Evolutionary conservation across 2,329 filamentous ascomycete species (phyloP).

Genomic region (Aspergillus sergii): DNA sequence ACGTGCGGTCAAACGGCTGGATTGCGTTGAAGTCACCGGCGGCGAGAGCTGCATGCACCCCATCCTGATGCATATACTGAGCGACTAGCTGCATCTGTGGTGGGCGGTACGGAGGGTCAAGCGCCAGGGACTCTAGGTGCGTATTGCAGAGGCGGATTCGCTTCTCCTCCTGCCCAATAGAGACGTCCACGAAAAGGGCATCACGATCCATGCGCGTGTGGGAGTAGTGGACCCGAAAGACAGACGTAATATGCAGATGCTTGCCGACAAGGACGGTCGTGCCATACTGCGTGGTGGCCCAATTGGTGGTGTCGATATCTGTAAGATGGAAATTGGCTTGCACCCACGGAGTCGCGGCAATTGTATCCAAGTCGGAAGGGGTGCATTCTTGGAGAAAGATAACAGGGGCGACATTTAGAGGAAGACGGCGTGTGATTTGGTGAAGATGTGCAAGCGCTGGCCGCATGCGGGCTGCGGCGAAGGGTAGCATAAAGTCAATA

Average conservation of each 20-base stretch:
- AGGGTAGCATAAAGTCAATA: slow-evolving; percentile 15
- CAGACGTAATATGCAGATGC: not conserved
- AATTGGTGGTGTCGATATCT: slow-evolving; percentile 6
- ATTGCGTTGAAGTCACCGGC: slow-evolving; percentile 15
- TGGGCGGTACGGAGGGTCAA: slow-evolving; percentile 9
- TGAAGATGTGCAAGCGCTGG: slow-evolving; percentile 7
- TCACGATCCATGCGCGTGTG: slow-evolving; percentile 13
- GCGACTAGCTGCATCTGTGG: slow-evolving; percentile 9
- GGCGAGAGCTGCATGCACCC: not conserved
- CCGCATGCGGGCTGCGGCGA: slow-evolving; percentile 8
- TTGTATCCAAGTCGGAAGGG: slow-evolving; percentile 5
- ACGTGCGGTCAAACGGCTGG: slow-evolving; percentile 9
- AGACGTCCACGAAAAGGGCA: slow-evolving; percentile 13
- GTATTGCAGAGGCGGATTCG: slow-evolving; percentile 13
- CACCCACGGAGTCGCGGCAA: slow-evolving; percentile 5
- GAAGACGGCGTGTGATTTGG: not conserved
- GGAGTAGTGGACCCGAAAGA: slow-evolving; percentile 13
- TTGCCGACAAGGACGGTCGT: slow-evolving; percentile 4
- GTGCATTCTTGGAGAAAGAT: slow-evolving; percentile 13
- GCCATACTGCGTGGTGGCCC: slow-evolving; percentile 10
- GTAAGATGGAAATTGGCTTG: slow-evolving; percentile 6
- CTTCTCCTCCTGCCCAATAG: not conserved
- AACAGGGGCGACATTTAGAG: not conserved
- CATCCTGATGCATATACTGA: not conserved
- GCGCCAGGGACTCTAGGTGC: slow-evolving; percentile 12